Evolutionary conservation across 2,329 filamentous ascomycete species (phyloP).

Genomic region (Fusarium mundagurra): DNA sequence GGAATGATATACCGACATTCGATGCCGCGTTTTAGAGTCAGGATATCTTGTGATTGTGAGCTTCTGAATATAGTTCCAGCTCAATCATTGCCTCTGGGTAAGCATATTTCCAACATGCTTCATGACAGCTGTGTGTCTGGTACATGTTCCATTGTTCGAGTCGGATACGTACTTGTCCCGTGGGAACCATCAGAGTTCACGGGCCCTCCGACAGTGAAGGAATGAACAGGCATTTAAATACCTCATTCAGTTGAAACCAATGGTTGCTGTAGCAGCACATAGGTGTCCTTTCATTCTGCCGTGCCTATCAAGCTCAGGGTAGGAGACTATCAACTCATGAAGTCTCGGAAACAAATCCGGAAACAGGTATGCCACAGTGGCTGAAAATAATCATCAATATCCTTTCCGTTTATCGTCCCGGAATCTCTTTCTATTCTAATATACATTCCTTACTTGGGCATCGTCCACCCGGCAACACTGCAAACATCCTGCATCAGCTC

Average conservation of each 20-base stretch:
- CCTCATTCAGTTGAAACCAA: background rate
- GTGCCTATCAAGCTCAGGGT: background rate
- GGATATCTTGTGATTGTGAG: background rate
- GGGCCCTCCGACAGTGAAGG: background rate
- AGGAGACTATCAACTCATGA: background rate
- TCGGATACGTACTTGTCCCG: background rate
- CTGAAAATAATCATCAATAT: conserved; percentile 3
- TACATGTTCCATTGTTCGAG: background rate
- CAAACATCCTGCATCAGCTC: conserved; percentile 12
- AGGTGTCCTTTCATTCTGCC: too few species aligned
- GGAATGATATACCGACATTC: conserved; percentile 9
- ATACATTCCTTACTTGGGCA: conserved; percentile 14
- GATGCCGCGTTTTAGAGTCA: background rate
- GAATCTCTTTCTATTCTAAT: conserved; percentile 13
- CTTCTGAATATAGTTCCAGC: background rate
- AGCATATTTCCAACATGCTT: background rate
- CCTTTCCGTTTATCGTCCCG: background rate
- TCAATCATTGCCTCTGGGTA: background rate
- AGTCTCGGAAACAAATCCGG: background rate
- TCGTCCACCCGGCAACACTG: background rate
- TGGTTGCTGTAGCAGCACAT: background rate
- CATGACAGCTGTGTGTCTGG: background rate
- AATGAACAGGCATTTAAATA: background rate
- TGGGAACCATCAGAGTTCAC: background rate
- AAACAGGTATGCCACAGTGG: background rate